phyloP scores from a whole-genome alignment of 202 grass and related monocot species.

The Cymbopogon flexuosus region DNA sequence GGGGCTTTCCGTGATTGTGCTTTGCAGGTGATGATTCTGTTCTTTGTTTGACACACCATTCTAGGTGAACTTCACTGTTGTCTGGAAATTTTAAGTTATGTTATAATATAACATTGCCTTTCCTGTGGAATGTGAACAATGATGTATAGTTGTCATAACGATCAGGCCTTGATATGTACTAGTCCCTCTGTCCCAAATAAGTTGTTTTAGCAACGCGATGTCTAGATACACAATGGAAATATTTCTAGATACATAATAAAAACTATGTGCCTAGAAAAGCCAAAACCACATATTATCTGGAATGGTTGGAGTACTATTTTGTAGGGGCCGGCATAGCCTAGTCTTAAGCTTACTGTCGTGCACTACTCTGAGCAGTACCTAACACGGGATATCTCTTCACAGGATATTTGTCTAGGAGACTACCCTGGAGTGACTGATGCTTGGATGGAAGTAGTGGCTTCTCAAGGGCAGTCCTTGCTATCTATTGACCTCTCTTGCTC shows the following conservation, averaged over 20 bases:
- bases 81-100: background rate
- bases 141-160: background rate
- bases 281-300: background rate
- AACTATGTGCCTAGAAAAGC: background rate
- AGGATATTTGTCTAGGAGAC: conserved; percentile 89
- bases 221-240: too few species aligned
- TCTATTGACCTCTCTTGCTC: conserved; percentile 91
- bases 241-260: background rate
- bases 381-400: conserved; percentile 10
- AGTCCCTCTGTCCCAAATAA: background rate
- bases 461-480: conserved; percentile 80
- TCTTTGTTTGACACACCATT: conserved; percentile 8
- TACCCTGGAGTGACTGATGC: conserved; percentile 87
- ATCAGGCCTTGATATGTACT: background rate
- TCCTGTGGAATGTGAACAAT: conserved; percentile 10
- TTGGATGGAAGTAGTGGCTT: conserved; percentile 84
- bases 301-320: background rate
- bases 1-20: conserved; percentile 74
- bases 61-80: background rate
- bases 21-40: conserved; percentile 63
- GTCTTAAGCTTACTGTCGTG: conserved; percentile 2
- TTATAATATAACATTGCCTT: background rate
- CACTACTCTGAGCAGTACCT: background rate
- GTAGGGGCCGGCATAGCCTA: background rate
- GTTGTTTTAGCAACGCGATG: too few species aligned